Evolutionary conservation across 192 early-diverging fungal species (phyloP).

Genomic region (Mortierella antarctica): DNA sequence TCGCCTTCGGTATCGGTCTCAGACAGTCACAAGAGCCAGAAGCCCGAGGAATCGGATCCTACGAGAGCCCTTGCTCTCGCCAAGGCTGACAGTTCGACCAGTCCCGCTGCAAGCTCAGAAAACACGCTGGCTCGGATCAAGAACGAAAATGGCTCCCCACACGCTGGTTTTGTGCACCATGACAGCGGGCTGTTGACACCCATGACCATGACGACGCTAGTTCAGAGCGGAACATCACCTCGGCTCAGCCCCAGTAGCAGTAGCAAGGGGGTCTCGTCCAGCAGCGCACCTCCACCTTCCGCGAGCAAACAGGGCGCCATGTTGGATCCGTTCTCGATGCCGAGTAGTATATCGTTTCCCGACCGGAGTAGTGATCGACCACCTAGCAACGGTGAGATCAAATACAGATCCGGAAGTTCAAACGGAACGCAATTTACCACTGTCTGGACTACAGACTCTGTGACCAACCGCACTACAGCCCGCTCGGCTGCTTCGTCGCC

Average conservation of each 20-base stretch:
- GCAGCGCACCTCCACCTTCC: no score
- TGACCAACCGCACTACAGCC: conserved; percentile 21
- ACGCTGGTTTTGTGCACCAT: no score
- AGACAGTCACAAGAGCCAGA: no score
- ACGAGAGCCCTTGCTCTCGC: no score
- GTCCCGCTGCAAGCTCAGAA: no score
- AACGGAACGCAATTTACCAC: conserved; percentile 1
- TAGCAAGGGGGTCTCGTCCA: not conserved
- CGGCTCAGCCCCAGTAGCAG: not conserved
- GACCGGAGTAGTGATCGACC: conserved; percentile 13
- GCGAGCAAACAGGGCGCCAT: conserved; percentile 22
- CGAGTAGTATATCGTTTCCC: conserved; percentile 43
- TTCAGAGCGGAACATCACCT: not conserved
- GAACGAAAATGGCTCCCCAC: not conserved
- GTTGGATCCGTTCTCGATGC: conserved; percentile 52
- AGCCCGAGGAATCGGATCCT: no score
- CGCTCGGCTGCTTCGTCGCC: conserved; percentile 12
- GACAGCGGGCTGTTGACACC: conserved; percentile 1
- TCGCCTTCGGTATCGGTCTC: no score
- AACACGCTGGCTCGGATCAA: no score
- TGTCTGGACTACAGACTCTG: conserved; percentile 26
- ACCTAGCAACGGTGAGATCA: not conserved
- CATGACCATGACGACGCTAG: conserved; percentile 37
- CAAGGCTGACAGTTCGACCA: no score
- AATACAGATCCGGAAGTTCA: not conserved